Base-by-base conservation (phyloP, 2,329 filamentous ascomycete species). In the Onygenales sp. region DNA sequence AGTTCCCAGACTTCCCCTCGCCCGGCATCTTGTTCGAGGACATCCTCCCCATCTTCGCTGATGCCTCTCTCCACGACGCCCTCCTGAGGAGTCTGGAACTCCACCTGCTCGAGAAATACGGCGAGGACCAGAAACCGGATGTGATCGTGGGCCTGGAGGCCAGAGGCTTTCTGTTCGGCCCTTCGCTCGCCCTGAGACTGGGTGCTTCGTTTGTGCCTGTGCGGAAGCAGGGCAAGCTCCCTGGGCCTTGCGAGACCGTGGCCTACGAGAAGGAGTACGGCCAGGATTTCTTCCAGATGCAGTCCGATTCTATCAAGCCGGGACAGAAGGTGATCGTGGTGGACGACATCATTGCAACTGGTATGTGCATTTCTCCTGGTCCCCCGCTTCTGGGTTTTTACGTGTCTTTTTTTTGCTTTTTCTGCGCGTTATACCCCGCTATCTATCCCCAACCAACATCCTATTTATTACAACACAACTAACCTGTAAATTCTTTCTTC, bases 321-420 rank as follows among this genome's bases (percentile, higher is more conserved):
- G 91, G 91, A 38, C 89, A 95, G 75, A 91, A 86, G 71, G 92
- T 95, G 54, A 76, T 98, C 58, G 81, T 98, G 60, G 90, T 98
- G 35, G 93, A 98, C 72, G 93, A 98, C 70, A 95, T 98, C 67
- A 97, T 98, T 75, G 93, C 93, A 54, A 98, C 93, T 60, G 92
- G 92, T 95, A 78, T 71, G 85, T 49, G 42, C 27, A 2, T 3
- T 35, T 14, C 10, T 17, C 10, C 35, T 41, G 38, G 10, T 41
- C 38, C 14, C 38, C 10, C 10, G 11, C 11, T 14, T 41, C 38
- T 14, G 38, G 2, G 2, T 11, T 14, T 14, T 41, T 7, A 27
- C 35, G 42, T 43, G 10, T 14, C 8, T 21, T 41, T n/a, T 39
- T 39, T 39, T 39, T 9, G 9, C 36, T n/a, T n/a, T 32, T 44